phyloP scores from a whole-genome alignment of 2,329 filamentous ascomycete genomes.

The Cladophialophora immunda region DNA sequence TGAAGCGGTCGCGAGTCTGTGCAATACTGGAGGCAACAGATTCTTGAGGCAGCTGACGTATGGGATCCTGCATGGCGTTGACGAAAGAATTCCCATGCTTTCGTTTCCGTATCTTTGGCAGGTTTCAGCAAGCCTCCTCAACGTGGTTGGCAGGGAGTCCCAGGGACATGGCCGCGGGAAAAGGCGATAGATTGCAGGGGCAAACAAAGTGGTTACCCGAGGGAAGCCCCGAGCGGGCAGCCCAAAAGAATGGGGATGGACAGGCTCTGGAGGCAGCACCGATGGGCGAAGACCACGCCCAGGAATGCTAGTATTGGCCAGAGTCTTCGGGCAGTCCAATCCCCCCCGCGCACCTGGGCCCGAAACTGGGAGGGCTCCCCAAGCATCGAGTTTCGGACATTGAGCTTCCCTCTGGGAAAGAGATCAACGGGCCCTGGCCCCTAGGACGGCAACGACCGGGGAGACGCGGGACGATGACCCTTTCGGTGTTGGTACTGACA shows the following conservation, averaged over 20 bases:
- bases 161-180: slow-evolving; percentile 35
- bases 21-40: background rate
- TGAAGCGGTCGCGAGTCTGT: slow-evolving; percentile 25
- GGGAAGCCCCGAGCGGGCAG: background rate
- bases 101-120: slow-evolving; percentile 17
- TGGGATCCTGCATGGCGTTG: background rate
- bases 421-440: slow-evolving; percentile 23
- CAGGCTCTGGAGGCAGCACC: slow-evolving; percentile 5
- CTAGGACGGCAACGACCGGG: slow-evolving; percentile 13
- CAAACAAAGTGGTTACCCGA: slow-evolving; percentile 13
- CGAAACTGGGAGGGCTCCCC: background rate
- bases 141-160: slow-evolving; percentile 36
- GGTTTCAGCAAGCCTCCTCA: slow-evolving; percentile 14
- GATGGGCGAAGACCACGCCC: background rate
- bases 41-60: background rate
- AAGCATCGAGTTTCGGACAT: slow-evolving; percentile 10
- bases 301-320: background rate
- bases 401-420: slow-evolving; percentile 11
- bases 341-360: background rate
- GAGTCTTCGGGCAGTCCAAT: background rate
- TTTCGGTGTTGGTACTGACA: background rate
- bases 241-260: slow-evolving; percentile 14
- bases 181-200: slow-evolving; percentile 28
- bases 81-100: background rate
- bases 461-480: background rate